Evolutionary conservation across 768 basidiomycete genomes (phyloP).

Genomic region (Kondoa malvinella): DNA sequence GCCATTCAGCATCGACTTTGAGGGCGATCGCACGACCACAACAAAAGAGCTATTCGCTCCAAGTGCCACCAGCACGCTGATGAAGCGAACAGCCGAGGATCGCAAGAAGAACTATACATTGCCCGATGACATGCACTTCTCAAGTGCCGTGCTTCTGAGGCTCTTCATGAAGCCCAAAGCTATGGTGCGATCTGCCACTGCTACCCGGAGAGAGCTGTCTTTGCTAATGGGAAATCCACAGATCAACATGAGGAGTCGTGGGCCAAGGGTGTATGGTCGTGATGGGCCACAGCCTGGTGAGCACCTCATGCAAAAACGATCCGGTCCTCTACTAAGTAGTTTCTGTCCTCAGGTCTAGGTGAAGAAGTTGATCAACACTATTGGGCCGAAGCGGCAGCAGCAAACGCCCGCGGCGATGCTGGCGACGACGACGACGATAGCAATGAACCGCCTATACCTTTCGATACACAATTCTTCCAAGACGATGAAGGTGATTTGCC

Average conservation of each 20-base stretch:
- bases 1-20: constrained; percentile 65
- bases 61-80: constrained; percentile 36
- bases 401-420: constrained; percentile 43
- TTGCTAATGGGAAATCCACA: constrained; percentile 30
- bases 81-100: constrained; percentile 40
- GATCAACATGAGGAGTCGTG: constrained; percentile 76
- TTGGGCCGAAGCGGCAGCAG: constrained; percentile 88
- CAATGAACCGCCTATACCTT: constrained; percentile 54
- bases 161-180: constrained; percentile 94
- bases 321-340: too few relatives aligned
- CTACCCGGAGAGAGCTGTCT: background rate
- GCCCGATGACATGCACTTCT: constrained; percentile 97
- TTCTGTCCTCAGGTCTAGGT: constrained; percentile 14
- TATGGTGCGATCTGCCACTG: constrained; percentile 43
- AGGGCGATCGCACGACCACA: constrained; percentile 41
- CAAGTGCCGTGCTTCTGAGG: constrained; percentile 69
- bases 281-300: background rate
- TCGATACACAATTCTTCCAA: constrained; percentile 93
- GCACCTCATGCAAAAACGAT: too few relatives aligned
- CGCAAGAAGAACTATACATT: constrained; percentile 59
- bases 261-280: constrained; percentile 16
- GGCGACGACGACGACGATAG: constrained; percentile 50
- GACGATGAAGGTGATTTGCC: constrained; percentile 48
- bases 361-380: constrained; percentile 90
- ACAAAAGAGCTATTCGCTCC: constrained; percentile 59